Conservation (phyloP, 1,284 basidiomycete species). For the Austroboletus novae-zelandiae region DNA sequence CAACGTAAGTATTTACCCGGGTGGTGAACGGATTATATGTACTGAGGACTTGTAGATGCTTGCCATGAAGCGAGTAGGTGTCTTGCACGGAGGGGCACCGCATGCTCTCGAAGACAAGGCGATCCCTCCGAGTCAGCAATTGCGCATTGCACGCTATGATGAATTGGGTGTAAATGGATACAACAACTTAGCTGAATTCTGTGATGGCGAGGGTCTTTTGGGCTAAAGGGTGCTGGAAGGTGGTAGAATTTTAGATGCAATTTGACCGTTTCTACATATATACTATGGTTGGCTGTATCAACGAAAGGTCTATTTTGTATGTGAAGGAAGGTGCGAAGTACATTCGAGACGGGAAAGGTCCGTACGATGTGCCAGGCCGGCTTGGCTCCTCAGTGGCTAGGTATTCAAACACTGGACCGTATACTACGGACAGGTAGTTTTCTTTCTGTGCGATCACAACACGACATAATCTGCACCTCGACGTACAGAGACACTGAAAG, state of each 20-base stretch:
- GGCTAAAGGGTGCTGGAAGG: slow-evolving; percentile 13
- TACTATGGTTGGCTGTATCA: too few species aligned
- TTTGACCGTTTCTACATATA: too few species aligned
- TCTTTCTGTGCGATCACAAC: too few species aligned
- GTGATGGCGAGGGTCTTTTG: slow-evolving; percentile 34
- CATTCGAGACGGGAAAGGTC: too few species aligned
- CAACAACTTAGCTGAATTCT: slow-evolving; percentile 32
- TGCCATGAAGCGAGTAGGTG: slow-evolving; percentile 89
- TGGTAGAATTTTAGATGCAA: slow-evolving; percentile 2
- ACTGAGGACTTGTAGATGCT: slow-evolving; percentile 48
- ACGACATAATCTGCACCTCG: too few species aligned
- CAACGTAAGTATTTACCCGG: slow-evolving; percentile 50
- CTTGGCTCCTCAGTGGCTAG: too few species aligned
- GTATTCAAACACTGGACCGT: too few species aligned
- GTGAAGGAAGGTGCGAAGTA: too few species aligned
- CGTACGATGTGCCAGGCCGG: too few species aligned
- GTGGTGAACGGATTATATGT: not conserved
- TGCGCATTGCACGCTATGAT: slow-evolving; percentile 65
- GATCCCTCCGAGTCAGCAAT: slow-evolving; percentile 65
- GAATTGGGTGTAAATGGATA: slow-evolving; percentile 47
- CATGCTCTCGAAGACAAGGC: slow-evolving; percentile 59
- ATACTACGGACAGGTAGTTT: too few species aligned
- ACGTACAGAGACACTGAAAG: too few species aligned
- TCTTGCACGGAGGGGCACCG: slow-evolving; percentile 73
- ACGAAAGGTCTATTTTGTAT: too few species aligned